phyloP scores from a whole-genome alignment of 495 filamentous ascomycete genomes.

The Hamigera avellanea region DNA sequence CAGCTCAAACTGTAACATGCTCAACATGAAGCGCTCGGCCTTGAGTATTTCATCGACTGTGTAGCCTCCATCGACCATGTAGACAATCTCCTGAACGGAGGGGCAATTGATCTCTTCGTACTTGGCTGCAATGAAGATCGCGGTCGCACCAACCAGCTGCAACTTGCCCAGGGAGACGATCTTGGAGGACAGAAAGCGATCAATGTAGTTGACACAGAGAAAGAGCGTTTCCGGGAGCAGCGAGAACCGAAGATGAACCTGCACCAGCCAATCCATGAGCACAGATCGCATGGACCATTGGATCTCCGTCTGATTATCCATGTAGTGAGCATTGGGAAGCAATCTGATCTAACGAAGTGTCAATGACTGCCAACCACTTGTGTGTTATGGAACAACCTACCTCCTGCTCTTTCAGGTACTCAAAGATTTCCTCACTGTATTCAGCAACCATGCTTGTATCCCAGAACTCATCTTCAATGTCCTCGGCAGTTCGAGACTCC shows the following conservation, averaged over 20 bases:
- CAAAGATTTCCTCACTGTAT: slow-evolving; percentile 91
- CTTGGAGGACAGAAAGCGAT: slow-evolving; percentile 91
- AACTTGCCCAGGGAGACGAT: slow-evolving; percentile 89
- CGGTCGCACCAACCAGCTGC: slow-evolving; percentile 91
- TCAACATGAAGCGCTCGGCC: slow-evolving; percentile 96
- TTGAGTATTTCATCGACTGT: slow-evolving; percentile 85
- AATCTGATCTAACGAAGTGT: slow-evolving; percentile 63
- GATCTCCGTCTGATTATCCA: slow-evolving; percentile 94
- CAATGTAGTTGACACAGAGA: slow-evolving; percentile 87
- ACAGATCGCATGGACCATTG: slow-evolving; percentile 98
- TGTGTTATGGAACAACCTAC: slow-evolving; percentile 33
- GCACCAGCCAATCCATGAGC: slow-evolving; percentile 95
- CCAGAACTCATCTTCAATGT: slow-evolving; percentile 75
- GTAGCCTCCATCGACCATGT: slow-evolving; percentile 95
- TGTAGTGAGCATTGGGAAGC: slow-evolving; percentile 82
- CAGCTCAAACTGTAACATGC: slow-evolving; percentile 85
- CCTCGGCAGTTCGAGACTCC: slow-evolving; percentile 41
- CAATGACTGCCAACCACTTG: neutral
- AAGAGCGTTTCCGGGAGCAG: slow-evolving; percentile 92
- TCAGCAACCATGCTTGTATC: slow-evolving; percentile 99
- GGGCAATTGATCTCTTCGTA: slow-evolving; percentile 98
- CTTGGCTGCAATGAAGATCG: slow-evolving; percentile 92
- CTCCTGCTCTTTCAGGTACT: slow-evolving; percentile 82
- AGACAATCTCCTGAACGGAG: slow-evolving; percentile 87
- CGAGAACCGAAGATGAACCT: slow-evolving; percentile 85